Conservation (phyloP, 208 protist species). For the Leishmania tarentolae region DNA sequence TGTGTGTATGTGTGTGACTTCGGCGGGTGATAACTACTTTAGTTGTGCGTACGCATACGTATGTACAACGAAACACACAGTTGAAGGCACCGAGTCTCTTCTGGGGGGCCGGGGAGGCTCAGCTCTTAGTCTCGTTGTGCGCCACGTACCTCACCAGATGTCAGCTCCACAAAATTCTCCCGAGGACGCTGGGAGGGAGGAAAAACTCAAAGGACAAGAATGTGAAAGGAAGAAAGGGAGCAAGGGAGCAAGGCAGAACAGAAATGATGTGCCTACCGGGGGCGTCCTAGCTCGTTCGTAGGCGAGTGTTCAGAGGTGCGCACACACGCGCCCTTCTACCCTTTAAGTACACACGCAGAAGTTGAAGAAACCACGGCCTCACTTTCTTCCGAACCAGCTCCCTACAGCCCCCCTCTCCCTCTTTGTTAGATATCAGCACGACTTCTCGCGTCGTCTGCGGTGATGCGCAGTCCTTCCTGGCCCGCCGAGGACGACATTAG, state of each 20-base stretch:
- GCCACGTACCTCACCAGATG: neutral
- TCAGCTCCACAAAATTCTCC: neutral
- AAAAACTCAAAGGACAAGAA: neutral
- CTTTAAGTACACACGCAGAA: neutral
- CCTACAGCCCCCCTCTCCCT: neutral
- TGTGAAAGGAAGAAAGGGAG: neutral
- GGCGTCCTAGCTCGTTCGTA: neutral
- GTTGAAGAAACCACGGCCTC: neutral
- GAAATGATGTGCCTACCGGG: neutral
- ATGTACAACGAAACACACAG: neutral
- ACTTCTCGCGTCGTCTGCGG: conserved; percentile 42
- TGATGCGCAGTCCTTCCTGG: conserved; percentile 48
- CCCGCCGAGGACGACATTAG: conserved; percentile 49
- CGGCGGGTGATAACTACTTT: neutral
- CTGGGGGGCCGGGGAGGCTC: neutral
- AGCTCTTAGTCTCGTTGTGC: neutral
- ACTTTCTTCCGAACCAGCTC: neutral
- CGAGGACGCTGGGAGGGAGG: neutral
- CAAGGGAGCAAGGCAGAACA: neutral
- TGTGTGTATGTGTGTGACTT: neutral
- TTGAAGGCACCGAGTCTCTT: neutral
- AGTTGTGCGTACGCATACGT: neutral
- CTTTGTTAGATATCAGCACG: conserved; percentile 3
- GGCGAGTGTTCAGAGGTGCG: neutral
- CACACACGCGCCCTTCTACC: neutral